These are phyloP conservation scores for Aegilops bicornis DNA, from an alignment of 176 grass and related monocot species.

Conservation along the genomic window DNA sequence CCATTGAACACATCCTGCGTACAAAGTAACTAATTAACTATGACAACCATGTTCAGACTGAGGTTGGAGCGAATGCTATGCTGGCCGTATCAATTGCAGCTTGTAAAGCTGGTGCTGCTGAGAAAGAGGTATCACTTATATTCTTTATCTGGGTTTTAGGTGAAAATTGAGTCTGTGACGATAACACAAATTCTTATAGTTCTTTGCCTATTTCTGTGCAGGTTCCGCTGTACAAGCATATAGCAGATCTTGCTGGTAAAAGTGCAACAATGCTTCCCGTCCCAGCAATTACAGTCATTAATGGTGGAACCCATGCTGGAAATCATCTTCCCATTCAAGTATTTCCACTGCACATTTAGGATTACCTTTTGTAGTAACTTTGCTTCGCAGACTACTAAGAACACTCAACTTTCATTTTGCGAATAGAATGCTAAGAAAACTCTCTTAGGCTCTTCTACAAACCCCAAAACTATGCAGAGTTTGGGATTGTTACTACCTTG, in stretches of 20 bases:
- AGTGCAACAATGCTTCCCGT: conserved; percentile 66
- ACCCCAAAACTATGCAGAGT: not conserved
- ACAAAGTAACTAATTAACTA: conserved; percentile 6
- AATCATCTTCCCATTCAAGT: conserved; percentile 81
- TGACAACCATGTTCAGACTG: conserved; percentile 44
- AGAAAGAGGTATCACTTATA: conserved; percentile 72
- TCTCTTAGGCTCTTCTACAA: conserved; percentile 2
- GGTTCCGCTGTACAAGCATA: conserved; percentile 95
- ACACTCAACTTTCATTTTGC: not conserved
- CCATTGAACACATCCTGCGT: not conserved
- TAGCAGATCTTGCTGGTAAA: conserved; percentile 93
- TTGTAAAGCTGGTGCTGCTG: conserved; percentile 96
- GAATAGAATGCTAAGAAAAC: not conserved
- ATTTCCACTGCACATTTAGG: conserved; percentile 28
- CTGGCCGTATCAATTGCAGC: conserved; percentile 95
- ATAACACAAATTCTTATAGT: not conserved
- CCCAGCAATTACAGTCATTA: conserved; percentile 87
- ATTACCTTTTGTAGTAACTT: not conserved
- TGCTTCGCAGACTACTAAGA: not conserved
- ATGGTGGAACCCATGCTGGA: conserved; percentile 87
- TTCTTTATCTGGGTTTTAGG: not conserved
- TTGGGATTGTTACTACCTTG: conserved; percentile 1
- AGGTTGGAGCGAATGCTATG: conserved; percentile 86
- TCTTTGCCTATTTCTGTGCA: conserved; percentile 37
- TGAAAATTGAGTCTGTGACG: not conserved